These are phyloP conservation scores for Canavalia gladiata DNA, from an alignment of 306 rosid species.

Conservation along the genomic window DNA sequence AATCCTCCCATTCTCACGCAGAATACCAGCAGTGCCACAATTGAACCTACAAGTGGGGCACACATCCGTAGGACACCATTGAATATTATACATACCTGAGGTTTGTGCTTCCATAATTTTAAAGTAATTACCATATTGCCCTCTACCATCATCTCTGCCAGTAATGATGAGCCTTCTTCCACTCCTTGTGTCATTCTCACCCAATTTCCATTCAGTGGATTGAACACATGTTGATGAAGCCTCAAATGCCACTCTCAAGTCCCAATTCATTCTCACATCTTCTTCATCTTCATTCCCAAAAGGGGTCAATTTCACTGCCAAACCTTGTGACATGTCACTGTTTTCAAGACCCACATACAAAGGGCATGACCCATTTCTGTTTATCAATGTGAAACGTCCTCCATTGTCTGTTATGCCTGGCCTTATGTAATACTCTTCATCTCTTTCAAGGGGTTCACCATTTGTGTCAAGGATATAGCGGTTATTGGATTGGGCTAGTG, in stretches of 20 bases:
- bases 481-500: slow-evolving; percentile 36
- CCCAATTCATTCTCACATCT: slow-evolving; percentile 30
- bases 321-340: neutral
- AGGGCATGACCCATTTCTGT: slow-evolving; percentile 57
- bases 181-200: neutral
- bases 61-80: slow-evolving; percentile 68
- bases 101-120: slow-evolving; percentile 34
- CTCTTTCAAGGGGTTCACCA: slow-evolving; percentile 17
- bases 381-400: slow-evolving; percentile 62
- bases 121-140: slow-evolving; percentile 46
- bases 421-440: neutral
- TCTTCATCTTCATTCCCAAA: slow-evolving; percentile 37
- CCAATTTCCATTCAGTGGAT: slow-evolving; percentile 60
- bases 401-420: slow-evolving; percentile 71
- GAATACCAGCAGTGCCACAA: slow-evolving; percentile 47
- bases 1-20: too few relatives aligned
- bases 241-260: slow-evolving; percentile 54
- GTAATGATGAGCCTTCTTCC: slow-evolving; percentile 59
- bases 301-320: slow-evolving; percentile 54
- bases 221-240: slow-evolving; percentile 44
- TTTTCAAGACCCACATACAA: slow-evolving; percentile 56
- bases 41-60: slow-evolving; percentile 57
- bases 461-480: slow-evolving; percentile 56
- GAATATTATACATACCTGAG: slow-evolving; percentile 41
- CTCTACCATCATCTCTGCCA: slow-evolving; percentile 23